Evolutionary conservation across 306 rosid species (phyloP).

Genomic region (Cyamopsis tetragonoloba): DNA sequence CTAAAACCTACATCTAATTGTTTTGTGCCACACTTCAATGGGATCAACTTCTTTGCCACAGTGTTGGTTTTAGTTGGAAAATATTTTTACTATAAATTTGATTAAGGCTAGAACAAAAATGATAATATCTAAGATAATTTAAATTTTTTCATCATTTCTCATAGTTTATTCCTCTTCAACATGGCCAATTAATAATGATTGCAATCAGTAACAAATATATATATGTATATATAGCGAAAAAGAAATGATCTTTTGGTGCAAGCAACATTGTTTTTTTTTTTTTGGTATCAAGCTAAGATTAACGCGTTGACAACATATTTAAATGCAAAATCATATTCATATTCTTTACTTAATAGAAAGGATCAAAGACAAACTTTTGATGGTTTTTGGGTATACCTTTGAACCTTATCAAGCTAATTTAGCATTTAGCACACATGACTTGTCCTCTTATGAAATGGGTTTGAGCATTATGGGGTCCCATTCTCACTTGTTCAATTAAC

Average conservation of each 20-base stretch:
- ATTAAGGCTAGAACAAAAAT: not conserved
- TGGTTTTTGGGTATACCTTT: conserved; percentile 14
- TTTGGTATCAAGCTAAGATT: conserved; percentile 2
- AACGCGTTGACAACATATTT: conserved; percentile 7
- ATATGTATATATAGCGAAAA: not conserved
- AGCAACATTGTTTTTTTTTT: conserved; percentile 8
- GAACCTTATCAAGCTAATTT: conserved; percentile 33
- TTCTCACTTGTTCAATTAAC: conserved; percentile 38
- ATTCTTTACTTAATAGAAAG: not conserved
- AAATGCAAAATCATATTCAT: not conserved
- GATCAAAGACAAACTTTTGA: conserved; percentile 30
- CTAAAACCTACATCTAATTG: no score
- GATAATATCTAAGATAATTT: not conserved
- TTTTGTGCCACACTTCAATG: no score
- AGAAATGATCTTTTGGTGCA: conserved; percentile 8
- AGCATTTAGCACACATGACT: conserved; percentile 45
- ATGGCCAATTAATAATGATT: not conserved
- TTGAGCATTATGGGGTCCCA: conserved; percentile 53
- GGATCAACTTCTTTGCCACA: not conserved
- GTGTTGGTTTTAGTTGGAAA: not conserved
- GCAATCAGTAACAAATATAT: not conserved
- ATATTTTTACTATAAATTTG: conserved; percentile 4
- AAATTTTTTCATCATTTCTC: not conserved
- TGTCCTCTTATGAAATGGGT: conserved; percentile 30
- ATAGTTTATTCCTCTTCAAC: not conserved